These are phyloP conservation scores for Schwanniomyces polymorphus DNA, from an alignment of 805 yeast genomes.

Conservation along the genomic window DNA sequence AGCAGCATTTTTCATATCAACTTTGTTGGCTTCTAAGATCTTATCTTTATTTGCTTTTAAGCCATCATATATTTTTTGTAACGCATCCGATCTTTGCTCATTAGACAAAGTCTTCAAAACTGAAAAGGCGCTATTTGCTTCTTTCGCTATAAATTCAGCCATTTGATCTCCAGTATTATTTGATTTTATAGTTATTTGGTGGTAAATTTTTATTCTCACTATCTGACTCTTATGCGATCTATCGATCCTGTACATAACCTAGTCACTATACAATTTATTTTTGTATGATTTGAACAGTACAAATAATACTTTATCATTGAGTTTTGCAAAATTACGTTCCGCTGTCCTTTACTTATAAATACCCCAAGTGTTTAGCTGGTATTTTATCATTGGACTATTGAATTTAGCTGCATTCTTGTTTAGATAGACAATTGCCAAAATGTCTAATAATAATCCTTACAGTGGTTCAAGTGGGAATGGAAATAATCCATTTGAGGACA, in stretches of 20 bases:
- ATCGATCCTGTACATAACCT: not conserved
- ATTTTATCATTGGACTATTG: not conserved
- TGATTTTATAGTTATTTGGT: not conserved
- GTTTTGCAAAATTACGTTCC: not conserved
- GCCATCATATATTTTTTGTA: conserved; percentile 70
- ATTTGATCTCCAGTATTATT: conserved; percentile 14
- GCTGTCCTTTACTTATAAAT: not conserved
- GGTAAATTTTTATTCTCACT: not conserved
- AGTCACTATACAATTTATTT: not conserved
- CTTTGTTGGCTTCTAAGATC: conserved; percentile 70
- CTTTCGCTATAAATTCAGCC: conserved; percentile 77
- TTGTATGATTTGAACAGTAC: not conserved
- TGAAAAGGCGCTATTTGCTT: conserved; percentile 83
- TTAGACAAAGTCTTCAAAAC: conserved; percentile 75
- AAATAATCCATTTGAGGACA: conserved; percentile 18
- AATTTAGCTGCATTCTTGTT: not conserved
- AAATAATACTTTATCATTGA: not conserved
- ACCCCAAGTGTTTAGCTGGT: not conserved
- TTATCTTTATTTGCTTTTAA: conserved; percentile 56
- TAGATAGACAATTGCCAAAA: not conserved
- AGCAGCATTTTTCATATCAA: conserved; percentile 72
- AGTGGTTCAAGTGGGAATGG: not conserved
- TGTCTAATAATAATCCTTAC: not conserved
- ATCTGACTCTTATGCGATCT: not conserved
- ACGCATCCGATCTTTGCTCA: conserved; percentile 70